Evolutionary conservation across 2,329 filamentous ascomycete species (phyloP).

Genomic region (Pyricularia sp.): DNA sequence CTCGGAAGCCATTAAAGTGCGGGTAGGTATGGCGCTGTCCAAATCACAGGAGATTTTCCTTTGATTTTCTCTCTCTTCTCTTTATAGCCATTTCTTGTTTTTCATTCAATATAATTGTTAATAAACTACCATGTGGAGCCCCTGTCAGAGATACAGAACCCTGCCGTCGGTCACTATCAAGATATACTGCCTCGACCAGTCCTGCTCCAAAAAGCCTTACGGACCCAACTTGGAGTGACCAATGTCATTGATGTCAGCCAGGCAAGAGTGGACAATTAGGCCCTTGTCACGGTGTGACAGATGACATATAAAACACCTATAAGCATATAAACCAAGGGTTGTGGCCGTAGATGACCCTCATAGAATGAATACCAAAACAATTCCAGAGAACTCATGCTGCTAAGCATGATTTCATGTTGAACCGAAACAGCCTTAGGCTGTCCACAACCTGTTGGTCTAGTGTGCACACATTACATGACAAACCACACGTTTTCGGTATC

Average conservation of each 20-base stretch:
- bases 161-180: neutral
- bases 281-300: neutral
- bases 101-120: neutral
- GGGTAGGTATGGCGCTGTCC: neutral
- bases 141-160: neutral
- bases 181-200: neutral
- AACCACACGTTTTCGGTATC: conserved; percentile 39
- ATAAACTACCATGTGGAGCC: neutral
- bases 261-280: neutral
- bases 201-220: neutral
- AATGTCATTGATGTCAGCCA: neutral
- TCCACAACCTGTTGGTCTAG: neutral
- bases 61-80: neutral
- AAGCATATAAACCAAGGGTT: neutral
- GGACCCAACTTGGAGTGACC: neutral
- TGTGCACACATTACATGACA: neutral
- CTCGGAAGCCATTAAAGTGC: neutral
- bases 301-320: neutral
- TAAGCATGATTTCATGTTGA: neutral
- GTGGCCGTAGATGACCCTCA: neutral
- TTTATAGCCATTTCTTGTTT: neutral
- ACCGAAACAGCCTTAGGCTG: neutral
- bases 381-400: neutral
- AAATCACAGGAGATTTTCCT: neutral
- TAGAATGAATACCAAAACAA: neutral